Percentiles rank a stretch among this genome's conserved stretches.
Evolutionary conservation across 2,329 filamentous ascomycete genomes (phyloP).

Genomic region (Cladosporium velox): DNA sequence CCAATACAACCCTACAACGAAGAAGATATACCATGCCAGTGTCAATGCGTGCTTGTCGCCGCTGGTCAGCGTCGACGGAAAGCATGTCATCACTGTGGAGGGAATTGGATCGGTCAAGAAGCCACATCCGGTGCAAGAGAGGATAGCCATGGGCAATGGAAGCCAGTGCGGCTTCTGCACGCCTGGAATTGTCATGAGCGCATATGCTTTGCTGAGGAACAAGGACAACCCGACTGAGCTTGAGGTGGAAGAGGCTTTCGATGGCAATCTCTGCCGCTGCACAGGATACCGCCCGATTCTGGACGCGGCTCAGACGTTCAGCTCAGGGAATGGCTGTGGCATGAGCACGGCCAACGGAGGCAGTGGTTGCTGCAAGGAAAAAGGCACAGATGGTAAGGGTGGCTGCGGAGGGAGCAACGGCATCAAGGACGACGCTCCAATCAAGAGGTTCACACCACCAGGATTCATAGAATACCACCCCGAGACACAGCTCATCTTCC

Average conservation of each 20-base stretch:
- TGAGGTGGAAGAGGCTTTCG: conserved; percentile 93
- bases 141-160: conserved; percentile 86
- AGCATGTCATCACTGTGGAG: conserved; percentile 97
- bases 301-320: conserved; percentile 88
- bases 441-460: conserved; percentile 74
- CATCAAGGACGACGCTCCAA: conserved; percentile 45
- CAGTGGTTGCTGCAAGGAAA: conserved; percentile 71
- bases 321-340: conserved; percentile 52
- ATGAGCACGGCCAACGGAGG: conserved; percentile 61
- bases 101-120: conserved; percentile 86
- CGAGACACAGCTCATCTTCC: conserved; percentile 94
- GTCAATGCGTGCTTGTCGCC: conserved; percentile 96
- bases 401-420: conserved; percentile 62
- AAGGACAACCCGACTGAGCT: conserved; percentile 74
- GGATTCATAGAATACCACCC: conserved; percentile 93
- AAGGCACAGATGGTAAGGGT: conserved; percentile 51
- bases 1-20: conserved; percentile 89
- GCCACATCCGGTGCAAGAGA: conserved; percentile 87
- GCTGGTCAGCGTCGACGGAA: conserved; percentile 89
- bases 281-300: conserved; percentile 94
- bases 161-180: conserved; percentile 97
- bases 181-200: conserved; percentile 94
- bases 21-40: conserved; percentile 90
- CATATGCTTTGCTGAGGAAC: conserved; percentile 90
- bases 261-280: conserved; percentile 93